Conservation (phyloP, 2,329 filamentous ascomycete genomes). For the Colletotrichum paranaense region DNA sequence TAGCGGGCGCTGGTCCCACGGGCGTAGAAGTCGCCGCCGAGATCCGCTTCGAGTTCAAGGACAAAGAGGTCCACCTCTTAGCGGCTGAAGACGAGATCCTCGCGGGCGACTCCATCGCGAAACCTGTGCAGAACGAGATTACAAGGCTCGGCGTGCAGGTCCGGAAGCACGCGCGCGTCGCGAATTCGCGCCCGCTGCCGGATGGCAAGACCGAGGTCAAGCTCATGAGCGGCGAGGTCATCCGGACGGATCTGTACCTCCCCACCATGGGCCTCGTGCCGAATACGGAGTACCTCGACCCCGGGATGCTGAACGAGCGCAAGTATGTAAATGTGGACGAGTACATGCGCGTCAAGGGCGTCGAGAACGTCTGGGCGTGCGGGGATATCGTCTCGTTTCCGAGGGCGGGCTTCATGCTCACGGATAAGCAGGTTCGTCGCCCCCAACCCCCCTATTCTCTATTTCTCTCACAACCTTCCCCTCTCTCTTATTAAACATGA, state of each 20-base stretch:
- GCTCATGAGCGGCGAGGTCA: constrained; percentile 57
- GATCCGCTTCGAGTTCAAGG: constrained; percentile 62
- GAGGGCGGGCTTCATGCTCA: constrained; percentile 68
- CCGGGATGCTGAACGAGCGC: constrained; percentile 53
- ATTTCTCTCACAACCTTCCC: not conserved
- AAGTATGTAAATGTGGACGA: constrained; percentile 63
- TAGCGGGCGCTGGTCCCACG: constrained; percentile 68
- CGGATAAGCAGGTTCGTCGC: constrained; percentile 62
- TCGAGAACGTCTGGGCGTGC: constrained; percentile 61
- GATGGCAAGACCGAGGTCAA: constrained; percentile 61
- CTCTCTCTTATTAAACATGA: too few relatives aligned
- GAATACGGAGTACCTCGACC: constrained; percentile 65
- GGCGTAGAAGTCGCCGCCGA: constrained; percentile 68
- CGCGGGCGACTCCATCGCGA: constrained; percentile 55
- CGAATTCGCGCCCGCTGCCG: constrained; percentile 43
- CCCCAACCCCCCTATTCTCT: not conserved
- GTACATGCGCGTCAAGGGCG: constrained; percentile 57
- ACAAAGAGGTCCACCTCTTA: constrained; percentile 62
- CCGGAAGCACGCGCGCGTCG: constrained; percentile 54
- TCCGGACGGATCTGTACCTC: constrained; percentile 67
- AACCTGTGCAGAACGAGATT: constrained; percentile 60
- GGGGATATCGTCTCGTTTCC: constrained; percentile 65
- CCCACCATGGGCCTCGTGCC: constrained; percentile 65
- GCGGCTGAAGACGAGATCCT: constrained; percentile 54
- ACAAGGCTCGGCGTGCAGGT: constrained; percentile 63